A percentile compares a stretch with the other conserved stretches of the same genome.
Evolutionary conservation across 1,284 basidiomycete species (phyloP).

Genomic region (Ceratorhiza oryzae-sativae): DNA sequence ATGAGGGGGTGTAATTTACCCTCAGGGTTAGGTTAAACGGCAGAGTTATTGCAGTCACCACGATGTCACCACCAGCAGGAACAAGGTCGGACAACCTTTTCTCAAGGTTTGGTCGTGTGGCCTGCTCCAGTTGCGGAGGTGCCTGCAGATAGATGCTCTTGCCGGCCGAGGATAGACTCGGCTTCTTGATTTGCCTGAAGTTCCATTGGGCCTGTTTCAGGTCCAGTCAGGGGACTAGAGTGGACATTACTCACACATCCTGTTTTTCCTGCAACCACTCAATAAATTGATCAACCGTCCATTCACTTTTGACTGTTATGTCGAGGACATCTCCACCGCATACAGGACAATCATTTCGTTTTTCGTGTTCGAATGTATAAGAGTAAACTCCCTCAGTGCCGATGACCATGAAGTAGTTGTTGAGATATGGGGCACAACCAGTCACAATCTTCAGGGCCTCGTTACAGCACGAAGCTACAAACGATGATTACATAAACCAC

Average conservation of each 20-base stretch:
- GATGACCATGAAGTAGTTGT: constrained; percentile 98
- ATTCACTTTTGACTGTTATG: constrained; percentile 69
- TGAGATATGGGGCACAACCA: constrained; percentile 88
- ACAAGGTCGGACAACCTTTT: constrained; percentile 86
- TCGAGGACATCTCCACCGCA: constrained; percentile 91
- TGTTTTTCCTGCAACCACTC: constrained; percentile 85
- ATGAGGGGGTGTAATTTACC: constrained; percentile 59
- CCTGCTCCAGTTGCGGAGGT: constrained; percentile 86
- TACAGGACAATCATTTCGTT: constrained; percentile 92
- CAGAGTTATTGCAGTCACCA: constrained; percentile 85
- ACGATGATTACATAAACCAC: neutral
- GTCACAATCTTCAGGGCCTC: constrained; percentile 99
- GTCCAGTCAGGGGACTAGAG: neutral
- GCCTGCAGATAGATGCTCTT: constrained; percentile 90
- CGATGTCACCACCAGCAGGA: constrained; percentile 74
- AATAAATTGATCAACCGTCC: constrained; percentile 84
- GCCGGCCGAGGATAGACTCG: constrained; percentile 70
- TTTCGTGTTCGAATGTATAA: constrained; percentile 96
- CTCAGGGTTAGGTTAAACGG: constrained; percentile 85
- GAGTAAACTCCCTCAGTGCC: constrained; percentile 98
- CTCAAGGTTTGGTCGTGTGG: constrained; percentile 86
- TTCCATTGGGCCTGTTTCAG: neutral
- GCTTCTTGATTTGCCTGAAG: constrained; percentile 88
- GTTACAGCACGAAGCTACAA: constrained; percentile 93
- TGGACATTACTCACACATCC: constrained; percentile 72